A percentile compares a stretch with the other conserved stretches of the same genome.
These are phyloP conservation scores for Leishmania tropica DNA, from an alignment of 208 protist genomes.

Conservation along the genomic window DNA sequence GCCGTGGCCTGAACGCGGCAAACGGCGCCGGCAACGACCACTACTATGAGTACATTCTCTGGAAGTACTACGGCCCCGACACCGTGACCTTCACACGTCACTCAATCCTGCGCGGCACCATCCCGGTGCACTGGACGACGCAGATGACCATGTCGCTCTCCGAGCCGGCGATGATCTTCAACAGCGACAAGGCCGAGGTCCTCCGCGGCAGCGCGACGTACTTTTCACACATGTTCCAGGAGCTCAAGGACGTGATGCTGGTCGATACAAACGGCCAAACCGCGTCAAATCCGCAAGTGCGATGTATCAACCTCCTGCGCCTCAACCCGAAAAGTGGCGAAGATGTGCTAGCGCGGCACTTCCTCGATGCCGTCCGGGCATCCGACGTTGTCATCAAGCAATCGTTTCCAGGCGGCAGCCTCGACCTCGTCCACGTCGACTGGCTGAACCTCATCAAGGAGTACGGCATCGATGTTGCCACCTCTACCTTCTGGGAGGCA, in stretches of 20 bases:
- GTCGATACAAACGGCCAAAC: conserved; percentile 47
- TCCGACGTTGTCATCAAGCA: conserved; percentile 42
- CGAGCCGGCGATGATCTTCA: conserved; percentile 86
- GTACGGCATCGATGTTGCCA: conserved; percentile 71
- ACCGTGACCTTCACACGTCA: conserved; percentile 68
- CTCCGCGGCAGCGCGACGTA: conserved; percentile 61
- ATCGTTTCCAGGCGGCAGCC: conserved; percentile 38
- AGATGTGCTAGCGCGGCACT: conserved; percentile 64
- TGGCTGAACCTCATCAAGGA: conserved; percentile 82
- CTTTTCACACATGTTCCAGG: conserved; percentile 62
- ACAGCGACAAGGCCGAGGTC: conserved; percentile 62
- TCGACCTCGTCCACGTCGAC: conserved; percentile 85
- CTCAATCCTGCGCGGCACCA: conserved; percentile 78
- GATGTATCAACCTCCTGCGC: conserved; percentile 86
- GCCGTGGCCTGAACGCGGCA: conserved; percentile 74
- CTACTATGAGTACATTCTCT: conserved; percentile 87
- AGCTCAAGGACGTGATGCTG: conserved; percentile 55
- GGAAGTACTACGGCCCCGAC: conserved; percentile 46
- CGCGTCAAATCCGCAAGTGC: conserved; percentile 42
- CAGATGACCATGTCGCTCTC: conserved; percentile 66
- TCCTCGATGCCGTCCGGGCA: conserved; percentile 61
- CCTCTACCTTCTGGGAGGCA: conserved; percentile 68
- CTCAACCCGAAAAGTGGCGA: conserved; percentile 69
- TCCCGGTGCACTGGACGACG: conserved; percentile 87
- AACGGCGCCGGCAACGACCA: conserved; percentile 89